Conservation (phyloP, 306 rosid genomes). For the Carpinus viminea region DNA sequence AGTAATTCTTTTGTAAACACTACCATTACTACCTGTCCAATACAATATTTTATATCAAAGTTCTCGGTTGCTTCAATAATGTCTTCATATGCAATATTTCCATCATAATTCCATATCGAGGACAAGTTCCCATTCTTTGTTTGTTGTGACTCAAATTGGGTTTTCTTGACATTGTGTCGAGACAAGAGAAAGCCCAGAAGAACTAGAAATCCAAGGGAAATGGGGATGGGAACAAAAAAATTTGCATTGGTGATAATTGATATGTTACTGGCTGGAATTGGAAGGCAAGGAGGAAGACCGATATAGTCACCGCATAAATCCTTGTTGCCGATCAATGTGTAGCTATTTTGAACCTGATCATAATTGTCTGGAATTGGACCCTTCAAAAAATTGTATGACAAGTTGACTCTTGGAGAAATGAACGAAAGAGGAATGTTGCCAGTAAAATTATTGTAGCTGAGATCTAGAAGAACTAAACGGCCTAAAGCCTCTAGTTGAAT, state of each 20-base stretch:
- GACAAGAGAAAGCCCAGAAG: neutral
- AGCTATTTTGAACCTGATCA: no score
- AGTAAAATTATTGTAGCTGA: neutral
- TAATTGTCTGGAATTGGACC: neutral
- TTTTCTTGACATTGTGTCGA: neutral
- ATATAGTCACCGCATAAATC: neutral
- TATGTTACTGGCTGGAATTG: no score
- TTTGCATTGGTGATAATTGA: neutral
- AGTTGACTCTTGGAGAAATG: neutral
- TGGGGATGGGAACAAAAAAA: neutral
- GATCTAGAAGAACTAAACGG: neutral
- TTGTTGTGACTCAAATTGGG: neutral
- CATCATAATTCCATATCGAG: neutral
- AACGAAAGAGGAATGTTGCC: neutral
- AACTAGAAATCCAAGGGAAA: neutral
- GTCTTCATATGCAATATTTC: neutral
- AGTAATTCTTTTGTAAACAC: slow-evolving; percentile 11
- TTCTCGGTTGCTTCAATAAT: neutral
- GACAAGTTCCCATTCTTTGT: neutral
- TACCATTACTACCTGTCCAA: slow-evolving; percentile 13
- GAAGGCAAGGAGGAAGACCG: neutral
- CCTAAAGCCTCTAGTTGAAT: neutral
- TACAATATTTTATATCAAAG: neutral
- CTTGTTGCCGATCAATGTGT: neutral
- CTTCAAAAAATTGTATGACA: neutral